Evolutionary conservation across 129 eudicot genomes (phyloP), one percentile per base, ranked within the genome.

Genomic region (Cynara cardunculus): DNA sequence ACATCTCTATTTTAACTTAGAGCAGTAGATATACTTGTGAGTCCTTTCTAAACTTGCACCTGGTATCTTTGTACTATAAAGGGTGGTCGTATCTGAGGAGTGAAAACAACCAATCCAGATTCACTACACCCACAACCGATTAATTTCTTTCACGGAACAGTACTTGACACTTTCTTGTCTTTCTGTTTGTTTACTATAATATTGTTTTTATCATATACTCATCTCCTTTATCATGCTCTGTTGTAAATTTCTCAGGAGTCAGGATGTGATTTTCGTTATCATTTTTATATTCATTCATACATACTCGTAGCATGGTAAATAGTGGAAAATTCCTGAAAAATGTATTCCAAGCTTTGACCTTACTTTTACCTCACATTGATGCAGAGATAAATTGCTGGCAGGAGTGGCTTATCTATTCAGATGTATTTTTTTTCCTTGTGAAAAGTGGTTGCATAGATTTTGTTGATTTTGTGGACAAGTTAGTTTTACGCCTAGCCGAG

Each of bases 381-480:
- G 94, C 94, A 95, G 99, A 90, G 41, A 71, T 89, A 72, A 90
- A 89, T 82, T 95, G 97, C 89, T 95, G 97, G 99, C 96, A 90
- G 76, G 99, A 95, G 70, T 95, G 99, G 99, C 94, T 90, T 82
- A 85, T 88, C 84, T 92, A 89, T 76, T 85, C 99, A 44, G 99
- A 95, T 76, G 79, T 95, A 66, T 95, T 95, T 87, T 89, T 85
- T 86, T 95, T 95, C 81, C 91, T 95, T 32, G 86, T 90, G 88
- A 95, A 95, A 88, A 90, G 90, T 81, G 99, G 99, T 75, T 95
- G 99, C 89, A 85, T 95, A 77, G 99, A 95, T 85, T 95, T 95
- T 85, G 94, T 95, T 72, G 97, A 92, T 77, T 95, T 95, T 81
- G 99, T 95, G 88, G 99, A 92, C 87, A 95, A 95, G 82, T 89